Evolutionary conservation across 2,329 filamentous ascomycete species (phyloP).

Genomic region (Pestalotiopsis sp.): DNA sequence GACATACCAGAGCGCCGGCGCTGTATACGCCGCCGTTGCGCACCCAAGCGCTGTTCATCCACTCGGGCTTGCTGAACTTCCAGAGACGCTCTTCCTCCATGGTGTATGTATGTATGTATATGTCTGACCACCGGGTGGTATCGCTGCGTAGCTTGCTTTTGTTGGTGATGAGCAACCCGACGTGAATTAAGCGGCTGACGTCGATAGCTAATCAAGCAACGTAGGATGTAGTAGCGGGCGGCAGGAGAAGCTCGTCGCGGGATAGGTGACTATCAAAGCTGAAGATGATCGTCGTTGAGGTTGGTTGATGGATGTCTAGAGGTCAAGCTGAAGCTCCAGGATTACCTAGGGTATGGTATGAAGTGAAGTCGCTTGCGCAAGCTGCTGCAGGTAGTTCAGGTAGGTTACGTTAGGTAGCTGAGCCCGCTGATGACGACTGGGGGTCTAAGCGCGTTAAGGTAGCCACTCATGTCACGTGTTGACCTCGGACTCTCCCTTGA

Average conservation of each 20-base stretch:
- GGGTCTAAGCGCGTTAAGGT: neutral
- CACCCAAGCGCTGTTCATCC: slow-evolving; percentile 65
- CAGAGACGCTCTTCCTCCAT: slow-evolving; percentile 69
- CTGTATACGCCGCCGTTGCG: slow-evolving; percentile 65
- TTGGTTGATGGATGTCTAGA: neutral
- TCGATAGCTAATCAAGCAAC: neutral
- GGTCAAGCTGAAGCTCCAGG: neutral
- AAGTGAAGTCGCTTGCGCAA: neutral
- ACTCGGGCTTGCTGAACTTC: slow-evolving; percentile 68
- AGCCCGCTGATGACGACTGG: neutral
- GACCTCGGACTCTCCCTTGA: too few relatives aligned
- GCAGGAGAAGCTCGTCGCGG: neutral
- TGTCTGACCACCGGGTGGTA: neutral
- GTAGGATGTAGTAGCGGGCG: neutral
- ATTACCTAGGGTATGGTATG: neutral
- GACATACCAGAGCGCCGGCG: slow-evolving; percentile 63
- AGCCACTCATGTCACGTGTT: too few relatives aligned
- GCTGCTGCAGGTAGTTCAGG: neutral
- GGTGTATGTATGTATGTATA: slow-evolving; percentile 17
- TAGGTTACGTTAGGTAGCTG: neutral
- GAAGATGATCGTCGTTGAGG: neutral
- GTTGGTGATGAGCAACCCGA: neutral
- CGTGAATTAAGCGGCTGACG: neutral
- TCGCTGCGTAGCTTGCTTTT: neutral
- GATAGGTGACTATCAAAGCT: neutral